These are phyloP conservation scores for Pseudopediastrum boryanum DNA, from an alignment of 139 green algal genomes.

Conservation along the genomic window DNA sequence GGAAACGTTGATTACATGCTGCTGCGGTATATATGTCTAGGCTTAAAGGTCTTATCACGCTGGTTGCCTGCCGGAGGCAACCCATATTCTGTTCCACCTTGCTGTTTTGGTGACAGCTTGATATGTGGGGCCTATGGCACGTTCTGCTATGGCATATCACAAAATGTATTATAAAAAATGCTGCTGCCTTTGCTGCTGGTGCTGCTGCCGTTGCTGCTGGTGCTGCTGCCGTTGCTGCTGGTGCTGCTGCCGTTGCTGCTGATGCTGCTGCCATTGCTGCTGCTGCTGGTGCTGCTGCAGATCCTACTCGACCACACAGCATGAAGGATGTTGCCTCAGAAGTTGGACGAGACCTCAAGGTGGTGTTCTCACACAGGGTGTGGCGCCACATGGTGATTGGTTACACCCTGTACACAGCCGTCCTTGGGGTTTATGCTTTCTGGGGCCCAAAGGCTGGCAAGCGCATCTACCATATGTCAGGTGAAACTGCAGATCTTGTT, in stretches of 20 bases:
- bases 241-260: background rate
- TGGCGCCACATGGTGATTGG: conserved; percentile 49
- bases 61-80: too few species aligned
- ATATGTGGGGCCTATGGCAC: too few species aligned
- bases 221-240: background rate
- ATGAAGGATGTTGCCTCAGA: conserved; percentile 14
- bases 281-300: conserved; percentile 11
- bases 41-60: too few species aligned
- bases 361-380: conserved; percentile 55
- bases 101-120: too few species aligned
- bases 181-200: conserved; percentile 6
- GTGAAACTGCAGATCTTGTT: conserved; percentile 72
- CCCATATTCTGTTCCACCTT: too few species aligned
- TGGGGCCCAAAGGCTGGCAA: conserved; percentile 57
- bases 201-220: background rate
- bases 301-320: background rate
- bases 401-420: conserved; percentile 74
- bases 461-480: conserved; percentile 40
- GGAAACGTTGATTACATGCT: too few species aligned
- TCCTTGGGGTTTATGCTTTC: conserved; percentile 80
- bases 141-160: too few species aligned
- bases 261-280: background rate
- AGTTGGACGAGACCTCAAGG: conserved; percentile 43
- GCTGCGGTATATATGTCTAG: too few species aligned
- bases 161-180: background rate